Base-by-base conservation (phyloP, 192 early-diverging fungal species). In the Tieghemiomyces parasiticus region DNA sequence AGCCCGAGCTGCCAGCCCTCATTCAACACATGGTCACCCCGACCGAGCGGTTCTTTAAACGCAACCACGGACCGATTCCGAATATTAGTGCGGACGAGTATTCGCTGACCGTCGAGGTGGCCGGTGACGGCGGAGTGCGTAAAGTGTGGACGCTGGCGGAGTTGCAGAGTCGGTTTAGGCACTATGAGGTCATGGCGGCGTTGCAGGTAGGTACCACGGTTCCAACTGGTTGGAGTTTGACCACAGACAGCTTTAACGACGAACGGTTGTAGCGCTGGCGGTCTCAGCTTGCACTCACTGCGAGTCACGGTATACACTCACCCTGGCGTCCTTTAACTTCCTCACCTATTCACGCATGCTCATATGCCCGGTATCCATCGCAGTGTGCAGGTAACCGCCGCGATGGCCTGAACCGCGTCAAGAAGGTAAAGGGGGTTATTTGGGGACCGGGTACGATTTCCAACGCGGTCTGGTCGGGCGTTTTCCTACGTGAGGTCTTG, bases 41-140 rank as follows among this genome's bases (percentile, higher is more conserved):
- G 4, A 84, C 80, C 46, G 70, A 79, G 24, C 64, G 74, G 42
- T 89, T 89, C 66, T 95, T 87, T 61, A 86, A 89, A 46, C 83
- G 92, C 25, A 89, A 91, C 71, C 92, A 95, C 62, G 82, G 91
- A 4, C 88, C 92, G 26, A 86, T 95, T 35, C 92, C 92, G 13
- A 70, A 82, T 35, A 72, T 92, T n/a, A 71, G 80, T 24, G 61
- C 63, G 1, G 66, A 72, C 0, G 63, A 67, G 9, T 88, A 83
- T 72, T 22, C 44, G 12, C 71, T 95, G 60, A 63, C 67, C 9
- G 67, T 95, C 25, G 77, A 86, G 30, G 71, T 56, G 32, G 54
- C 33, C 29, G n/a, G n/a, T n/a, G n/a, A n/a, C n/a, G 54, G 34
- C 16, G 54, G 54, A 4, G 29, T 31, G 16, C 20, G 24, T 29